These are phyloP conservation scores for Penicillium subrubescens DNA, from an alignment of 495 filamentous ascomycete genomes.

Conservation along the genomic window DNA sequence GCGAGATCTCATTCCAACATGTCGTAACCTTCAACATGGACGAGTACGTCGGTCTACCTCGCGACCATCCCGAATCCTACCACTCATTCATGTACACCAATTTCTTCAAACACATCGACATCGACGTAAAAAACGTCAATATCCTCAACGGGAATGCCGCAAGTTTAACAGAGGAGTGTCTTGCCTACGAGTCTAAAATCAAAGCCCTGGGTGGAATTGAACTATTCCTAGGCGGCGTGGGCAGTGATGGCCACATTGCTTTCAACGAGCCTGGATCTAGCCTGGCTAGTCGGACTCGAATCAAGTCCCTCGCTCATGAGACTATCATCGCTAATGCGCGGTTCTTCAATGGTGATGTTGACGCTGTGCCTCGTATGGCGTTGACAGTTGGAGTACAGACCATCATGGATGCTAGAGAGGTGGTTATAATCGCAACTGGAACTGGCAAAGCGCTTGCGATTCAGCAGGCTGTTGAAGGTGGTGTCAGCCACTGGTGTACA, in stretches of 20 bases:
- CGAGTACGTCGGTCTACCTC: conserved; percentile 1
- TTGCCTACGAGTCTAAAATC: neutral
- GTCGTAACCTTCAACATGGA: conserved; percentile 7
- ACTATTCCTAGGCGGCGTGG: conserved; percentile 1
- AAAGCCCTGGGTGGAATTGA: conserved; percentile 4
- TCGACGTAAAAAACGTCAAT: neutral
- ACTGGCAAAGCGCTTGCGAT: neutral
- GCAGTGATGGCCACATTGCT: neutral
- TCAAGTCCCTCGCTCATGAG: conserved; percentile 3
- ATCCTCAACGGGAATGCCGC: neutral
- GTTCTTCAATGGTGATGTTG: neutral
- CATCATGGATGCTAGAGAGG: conserved; percentile 4
- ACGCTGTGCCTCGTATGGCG: conserved; percentile 3
- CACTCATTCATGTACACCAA: conserved; percentile 2
- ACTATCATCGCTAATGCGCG: neutral
- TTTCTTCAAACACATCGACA: conserved; percentile 1
- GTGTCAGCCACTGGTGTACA: neutral
- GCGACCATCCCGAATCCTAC: neutral
- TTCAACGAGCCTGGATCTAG: conserved; percentile 6
- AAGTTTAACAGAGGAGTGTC: neutral
- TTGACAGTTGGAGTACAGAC: neutral
- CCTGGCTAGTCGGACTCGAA: neutral
- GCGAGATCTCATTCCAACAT: conserved; percentile 3
- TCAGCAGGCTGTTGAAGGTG: conserved; percentile 2
- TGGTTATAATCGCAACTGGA: neutral